phyloP scores from a whole-genome alignment of 75 land plant genomes.

The Pinus tabuliformis region DNA sequence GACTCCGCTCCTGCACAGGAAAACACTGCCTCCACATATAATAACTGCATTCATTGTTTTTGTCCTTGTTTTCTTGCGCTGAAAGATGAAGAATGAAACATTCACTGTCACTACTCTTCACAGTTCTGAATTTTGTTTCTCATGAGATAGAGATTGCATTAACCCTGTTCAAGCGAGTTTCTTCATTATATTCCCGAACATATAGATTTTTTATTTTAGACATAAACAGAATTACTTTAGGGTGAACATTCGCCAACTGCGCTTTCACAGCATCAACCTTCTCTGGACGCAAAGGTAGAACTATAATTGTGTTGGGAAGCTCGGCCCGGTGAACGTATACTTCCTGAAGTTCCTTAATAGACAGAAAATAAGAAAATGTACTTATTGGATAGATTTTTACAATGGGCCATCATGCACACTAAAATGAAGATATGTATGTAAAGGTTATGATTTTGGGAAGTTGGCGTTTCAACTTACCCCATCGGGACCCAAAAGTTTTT shows the following conservation, averaged over 20 bases:
- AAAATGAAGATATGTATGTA: too few species aligned
- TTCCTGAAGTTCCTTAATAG: slow-evolving; percentile 22
- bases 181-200: slow-evolving; percentile 32
- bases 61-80: slow-evolving; percentile 14
- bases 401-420: too few species aligned
- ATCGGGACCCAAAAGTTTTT: too few species aligned
- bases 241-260: slow-evolving; percentile 44
- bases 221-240: slow-evolving; percentile 56
- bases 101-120: slow-evolving; percentile 36
- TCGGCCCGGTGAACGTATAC: slow-evolving; percentile 30
- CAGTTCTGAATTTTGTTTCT: slow-evolving; percentile 23
- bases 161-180: slow-evolving; percentile 12
- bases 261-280: slow-evolving; percentile 47
- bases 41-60: too few species aligned
- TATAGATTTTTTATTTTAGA: slow-evolving; percentile 51
- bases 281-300: slow-evolving; percentile 44
- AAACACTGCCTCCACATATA: too few species aligned
- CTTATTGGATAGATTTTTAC: too few species aligned
- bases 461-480: too few species aligned
- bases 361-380: too few species aligned
- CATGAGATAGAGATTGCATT: slow-evolving; percentile 31
- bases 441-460: too few species aligned
- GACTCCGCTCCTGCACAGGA: too few species aligned
- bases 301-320: too few species aligned
- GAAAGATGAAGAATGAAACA: slow-evolving; percentile 38